These are phyloP conservation scores for Marchantia polymorpha DNA, from an alignment of 225 moss, liverwort and hornwort genomes.

Conservation along the genomic window DNA sequence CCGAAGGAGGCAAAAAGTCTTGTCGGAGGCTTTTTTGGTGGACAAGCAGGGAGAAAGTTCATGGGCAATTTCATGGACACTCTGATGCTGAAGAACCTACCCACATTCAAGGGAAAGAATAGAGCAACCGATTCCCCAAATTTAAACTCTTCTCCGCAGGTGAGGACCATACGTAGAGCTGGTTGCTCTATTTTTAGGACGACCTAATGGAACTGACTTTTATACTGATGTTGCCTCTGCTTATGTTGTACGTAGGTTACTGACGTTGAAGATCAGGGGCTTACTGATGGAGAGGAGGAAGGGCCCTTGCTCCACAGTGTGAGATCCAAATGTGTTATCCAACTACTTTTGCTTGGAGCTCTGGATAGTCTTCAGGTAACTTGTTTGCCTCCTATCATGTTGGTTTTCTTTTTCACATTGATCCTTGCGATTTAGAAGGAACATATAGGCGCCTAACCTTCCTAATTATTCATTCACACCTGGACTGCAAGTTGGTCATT, in stretches of 20 bases:
- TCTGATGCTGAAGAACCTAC: slow-evolving; percentile 62
- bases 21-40: slow-evolving; percentile 46
- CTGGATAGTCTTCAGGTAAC: slow-evolving; percentile 91
- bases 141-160: slow-evolving; percentile 32
- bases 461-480: too few relatives aligned
- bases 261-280: slow-evolving; percentile 69
- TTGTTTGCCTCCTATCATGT: not conserved
- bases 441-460: too few relatives aligned
- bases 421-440: too few relatives aligned
- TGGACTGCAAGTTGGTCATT: not conserved
- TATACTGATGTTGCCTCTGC: not conserved
- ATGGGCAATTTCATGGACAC: slow-evolving; percentile 98
- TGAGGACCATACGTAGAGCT: slow-evolving; percentile 16
- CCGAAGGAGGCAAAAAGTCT: slow-evolving; percentile 52
- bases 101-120: slow-evolving; percentile 66
- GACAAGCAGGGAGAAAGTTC: slow-evolving; percentile 70
- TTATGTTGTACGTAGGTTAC: slow-evolving; percentile 47
- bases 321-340: slow-evolving; percentile 94
- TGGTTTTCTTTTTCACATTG: too few relatives aligned
- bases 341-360: slow-evolving; percentile 82
- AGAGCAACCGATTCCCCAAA: slow-evolving; percentile 46
- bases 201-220: not conserved
- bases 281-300: slow-evolving; percentile 80
- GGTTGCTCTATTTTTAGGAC: not conserved
- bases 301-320: slow-evolving; percentile 70